Percentiles rank a stretch among this genome's conserved stretches.
Conservation (phyloP, 108 stramenopile species). For the Nitzschia palea region DNA sequence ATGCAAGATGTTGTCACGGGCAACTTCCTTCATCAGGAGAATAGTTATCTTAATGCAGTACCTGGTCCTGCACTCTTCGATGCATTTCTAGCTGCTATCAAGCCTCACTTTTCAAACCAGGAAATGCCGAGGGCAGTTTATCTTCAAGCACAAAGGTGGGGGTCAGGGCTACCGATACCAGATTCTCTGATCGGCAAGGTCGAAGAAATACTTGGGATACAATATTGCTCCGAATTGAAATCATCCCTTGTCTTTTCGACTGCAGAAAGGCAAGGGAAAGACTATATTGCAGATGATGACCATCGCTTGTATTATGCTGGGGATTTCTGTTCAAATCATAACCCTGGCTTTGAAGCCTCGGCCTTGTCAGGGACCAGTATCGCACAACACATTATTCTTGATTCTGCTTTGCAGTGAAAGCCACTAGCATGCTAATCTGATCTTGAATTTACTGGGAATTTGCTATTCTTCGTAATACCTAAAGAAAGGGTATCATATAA, state of each 20-base stretch:
- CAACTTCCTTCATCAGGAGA: conserved; percentile 54
- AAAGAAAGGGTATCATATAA: too few species aligned
- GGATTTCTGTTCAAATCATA: conserved; percentile 57
- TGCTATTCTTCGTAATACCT: too few species aligned
- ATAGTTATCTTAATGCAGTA: conserved; percentile 44
- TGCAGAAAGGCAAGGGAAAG: background rate
- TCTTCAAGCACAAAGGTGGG: conserved; percentile 61
- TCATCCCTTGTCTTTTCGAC: conserved; percentile 35
- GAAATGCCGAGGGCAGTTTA: conserved; percentile 37
- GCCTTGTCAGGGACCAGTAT: conserved; percentile 57
- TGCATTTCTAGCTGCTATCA: conserved; percentile 37
- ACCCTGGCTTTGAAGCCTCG: conserved; percentile 67
- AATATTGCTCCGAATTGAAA: conserved; percentile 41
- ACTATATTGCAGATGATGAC: conserved; percentile 50
- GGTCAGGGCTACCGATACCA: conserved; percentile 44
- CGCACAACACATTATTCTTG: conserved; percentile 49
- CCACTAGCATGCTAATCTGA: too few species aligned
- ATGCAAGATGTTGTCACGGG: conserved; percentile 67
- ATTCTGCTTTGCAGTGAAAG: too few species aligned
- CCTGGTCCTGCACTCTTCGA: conserved; percentile 46
- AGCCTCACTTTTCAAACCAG: background rate
- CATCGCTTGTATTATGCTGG: conserved; percentile 58
- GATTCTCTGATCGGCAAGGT: conserved; percentile 21
- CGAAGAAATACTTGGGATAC: conserved; percentile 37
- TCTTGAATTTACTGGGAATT: too few species aligned